Percentiles rank a stretch among this genome's conserved stretches.
Evolutionary conservation across 1,284 basidiomycete genomes (phyloP).

Genomic region (Boletus albobrunnescens): DNA sequence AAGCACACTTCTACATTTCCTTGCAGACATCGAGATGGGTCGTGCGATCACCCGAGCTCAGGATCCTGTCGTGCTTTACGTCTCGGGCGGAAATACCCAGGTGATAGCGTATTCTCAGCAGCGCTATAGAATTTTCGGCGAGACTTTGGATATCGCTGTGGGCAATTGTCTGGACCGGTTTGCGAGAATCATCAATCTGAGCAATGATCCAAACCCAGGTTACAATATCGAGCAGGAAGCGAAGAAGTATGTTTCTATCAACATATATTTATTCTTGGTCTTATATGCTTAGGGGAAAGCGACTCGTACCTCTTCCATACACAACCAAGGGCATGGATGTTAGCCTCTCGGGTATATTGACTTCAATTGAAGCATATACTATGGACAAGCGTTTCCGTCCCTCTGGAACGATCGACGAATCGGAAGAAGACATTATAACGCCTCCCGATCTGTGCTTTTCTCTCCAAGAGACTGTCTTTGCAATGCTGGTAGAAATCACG

Average conservation of each 20-base stretch:
- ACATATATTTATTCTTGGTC: neutral
- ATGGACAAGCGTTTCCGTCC: constrained; percentile 68
- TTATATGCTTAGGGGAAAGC: constrained; percentile 53
- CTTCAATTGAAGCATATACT: constrained; percentile 86
- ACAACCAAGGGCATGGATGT: constrained; percentile 99
- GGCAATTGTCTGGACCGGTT: constrained; percentile 98
- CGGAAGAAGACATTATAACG: constrained; percentile 73
- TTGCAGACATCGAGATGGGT: constrained; percentile 96
- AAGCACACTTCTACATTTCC: neutral
- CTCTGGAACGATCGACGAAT: constrained; percentile 36
- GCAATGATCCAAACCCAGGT: constrained; percentile 96
- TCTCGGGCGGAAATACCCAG: constrained; percentile 98
- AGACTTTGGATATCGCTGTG: constrained; percentile 98
- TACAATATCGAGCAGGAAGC: constrained; percentile 98
- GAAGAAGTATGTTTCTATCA: constrained; percentile 58
- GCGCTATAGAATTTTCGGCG: constrained; percentile 97
- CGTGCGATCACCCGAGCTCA: constrained; percentile 90
- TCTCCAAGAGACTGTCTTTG: constrained; percentile 94
- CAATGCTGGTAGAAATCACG: constrained; percentile 99
- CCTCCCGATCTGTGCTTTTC: constrained; percentile 96
- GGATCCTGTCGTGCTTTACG: constrained; percentile 97
- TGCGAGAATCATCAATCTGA: constrained; percentile 91
- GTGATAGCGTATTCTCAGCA: constrained; percentile 98
- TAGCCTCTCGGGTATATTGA: constrained; percentile 89
- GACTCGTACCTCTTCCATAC: constrained; percentile 84